phyloP scores from a whole-genome alignment of 441 rosid species.

The Erodium moschatum region DNA sequence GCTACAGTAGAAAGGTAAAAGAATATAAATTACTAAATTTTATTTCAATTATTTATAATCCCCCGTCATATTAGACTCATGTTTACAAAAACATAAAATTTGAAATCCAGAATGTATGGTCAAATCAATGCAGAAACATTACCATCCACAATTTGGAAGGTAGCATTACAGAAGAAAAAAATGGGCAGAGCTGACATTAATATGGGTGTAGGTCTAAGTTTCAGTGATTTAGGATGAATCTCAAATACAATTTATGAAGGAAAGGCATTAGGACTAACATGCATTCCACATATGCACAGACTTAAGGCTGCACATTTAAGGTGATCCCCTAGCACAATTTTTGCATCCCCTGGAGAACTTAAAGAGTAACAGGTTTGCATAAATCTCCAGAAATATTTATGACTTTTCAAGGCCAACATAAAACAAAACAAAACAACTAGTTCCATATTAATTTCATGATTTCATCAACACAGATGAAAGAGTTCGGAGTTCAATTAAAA shows the following conservation, averaged over 20 bases:
- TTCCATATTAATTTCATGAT: background rate
- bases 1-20: background rate
- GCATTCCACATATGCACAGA: background rate
- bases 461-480: background rate
- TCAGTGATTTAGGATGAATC: background rate
- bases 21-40: background rate
- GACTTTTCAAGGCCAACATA: background rate
- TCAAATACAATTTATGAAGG: background rate
- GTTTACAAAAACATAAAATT: background rate
- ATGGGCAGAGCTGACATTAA: background rate
- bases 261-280: background rate
- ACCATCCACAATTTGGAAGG: background rate
- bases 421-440: background rate
- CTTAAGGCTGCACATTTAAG: background rate
- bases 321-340: background rate
- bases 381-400: background rate
- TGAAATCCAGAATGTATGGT: background rate
- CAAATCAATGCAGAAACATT: background rate
- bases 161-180: background rate
- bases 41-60: background rate
- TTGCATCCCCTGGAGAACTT: background rate
- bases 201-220: background rate
- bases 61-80: background rate
- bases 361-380: background rate
- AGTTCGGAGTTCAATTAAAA: background rate